Conservation (phyloP, 2,329 filamentous ascomycete species). For the Verticillium tricorpus region DNA sequence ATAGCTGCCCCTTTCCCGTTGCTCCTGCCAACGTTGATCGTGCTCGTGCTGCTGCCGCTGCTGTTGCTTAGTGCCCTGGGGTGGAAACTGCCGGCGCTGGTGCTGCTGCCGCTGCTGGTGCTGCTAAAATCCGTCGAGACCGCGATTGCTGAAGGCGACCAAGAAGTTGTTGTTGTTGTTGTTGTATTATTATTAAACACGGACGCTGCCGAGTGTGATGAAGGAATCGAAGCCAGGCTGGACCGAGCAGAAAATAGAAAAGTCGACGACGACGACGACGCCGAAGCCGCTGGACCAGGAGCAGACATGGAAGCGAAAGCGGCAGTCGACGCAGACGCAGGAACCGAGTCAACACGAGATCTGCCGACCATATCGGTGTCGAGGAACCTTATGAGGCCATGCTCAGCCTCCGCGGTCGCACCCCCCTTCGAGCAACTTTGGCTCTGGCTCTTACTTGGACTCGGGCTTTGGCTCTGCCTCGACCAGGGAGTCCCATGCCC, state of each 20-base stretch:
- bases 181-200: neutral
- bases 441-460: neutral
- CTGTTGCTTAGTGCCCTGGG: neutral
- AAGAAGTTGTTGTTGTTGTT: neutral
- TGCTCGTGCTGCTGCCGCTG: neutral
- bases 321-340: neutral
- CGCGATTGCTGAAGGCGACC: neutral
- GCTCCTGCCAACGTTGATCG: neutral
- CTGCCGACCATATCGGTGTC: conserved; percentile 8
- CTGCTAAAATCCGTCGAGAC: neutral
- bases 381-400: conserved; percentile 13
- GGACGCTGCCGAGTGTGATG: neutral
- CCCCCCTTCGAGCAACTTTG: neutral
- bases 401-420: conserved; percentile 3
- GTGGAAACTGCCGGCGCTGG: neutral
- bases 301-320: neutral
- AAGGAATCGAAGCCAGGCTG: neutral
- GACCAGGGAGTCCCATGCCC: neutral
- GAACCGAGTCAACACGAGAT: neutral
- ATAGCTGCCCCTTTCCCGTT: neutral
- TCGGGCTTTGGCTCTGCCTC: neutral
- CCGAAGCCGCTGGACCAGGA: neutral
- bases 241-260: neutral
- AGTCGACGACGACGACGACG: neutral
- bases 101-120: neutral